Conservation (phyloP, 805 yeast genomes). For the Debaryomyces tyrocola region DNA sequence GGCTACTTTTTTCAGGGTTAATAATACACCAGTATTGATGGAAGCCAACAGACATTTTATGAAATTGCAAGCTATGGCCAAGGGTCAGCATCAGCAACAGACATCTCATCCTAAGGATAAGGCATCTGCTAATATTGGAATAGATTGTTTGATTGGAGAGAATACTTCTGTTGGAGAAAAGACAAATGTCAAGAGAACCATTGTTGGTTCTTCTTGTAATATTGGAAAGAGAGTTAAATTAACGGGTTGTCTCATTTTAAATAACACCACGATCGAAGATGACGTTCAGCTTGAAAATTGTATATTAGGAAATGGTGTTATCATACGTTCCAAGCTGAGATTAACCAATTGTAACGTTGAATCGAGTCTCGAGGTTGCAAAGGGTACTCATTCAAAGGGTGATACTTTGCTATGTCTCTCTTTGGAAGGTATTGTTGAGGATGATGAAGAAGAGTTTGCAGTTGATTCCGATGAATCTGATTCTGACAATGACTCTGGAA, state of each 20-base stretch:
- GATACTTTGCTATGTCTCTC: conserved; percentile 52
- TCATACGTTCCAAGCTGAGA: conserved; percentile 62
- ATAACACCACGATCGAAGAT: conserved; percentile 72
- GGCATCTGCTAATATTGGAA: conserved; percentile 75
- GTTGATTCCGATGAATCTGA: conserved; percentile 29
- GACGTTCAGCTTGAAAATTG: conserved; percentile 83
- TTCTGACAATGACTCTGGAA: conserved; percentile 41
- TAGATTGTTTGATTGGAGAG: conserved; percentile 78
- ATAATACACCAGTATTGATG: conserved; percentile 77
- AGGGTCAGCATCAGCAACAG: conserved; percentile 23
- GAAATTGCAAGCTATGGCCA: conserved; percentile 56
- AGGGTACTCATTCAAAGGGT: conserved; percentile 56
- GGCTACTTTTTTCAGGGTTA: conserved; percentile 71
- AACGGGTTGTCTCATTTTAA: conserved; percentile 79
- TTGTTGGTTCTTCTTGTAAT: conserved; percentile 69
- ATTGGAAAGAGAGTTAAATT: conserved; percentile 87
- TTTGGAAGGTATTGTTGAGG: conserved; percentile 41
- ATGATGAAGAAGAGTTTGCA: conserved; percentile 29
- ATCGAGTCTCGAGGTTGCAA: conserved; percentile 66
- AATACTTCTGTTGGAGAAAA: conserved; percentile 72
- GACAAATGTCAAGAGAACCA: conserved; percentile 83
- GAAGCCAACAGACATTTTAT: conserved; percentile 84
- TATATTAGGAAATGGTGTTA: conserved; percentile 70
- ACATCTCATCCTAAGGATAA: conserved; percentile 44
- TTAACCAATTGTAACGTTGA: conserved; percentile 85